Base-by-base conservation (phyloP, 352 stramenopile genomes). In the Pythium scleroteichum region DNA sequence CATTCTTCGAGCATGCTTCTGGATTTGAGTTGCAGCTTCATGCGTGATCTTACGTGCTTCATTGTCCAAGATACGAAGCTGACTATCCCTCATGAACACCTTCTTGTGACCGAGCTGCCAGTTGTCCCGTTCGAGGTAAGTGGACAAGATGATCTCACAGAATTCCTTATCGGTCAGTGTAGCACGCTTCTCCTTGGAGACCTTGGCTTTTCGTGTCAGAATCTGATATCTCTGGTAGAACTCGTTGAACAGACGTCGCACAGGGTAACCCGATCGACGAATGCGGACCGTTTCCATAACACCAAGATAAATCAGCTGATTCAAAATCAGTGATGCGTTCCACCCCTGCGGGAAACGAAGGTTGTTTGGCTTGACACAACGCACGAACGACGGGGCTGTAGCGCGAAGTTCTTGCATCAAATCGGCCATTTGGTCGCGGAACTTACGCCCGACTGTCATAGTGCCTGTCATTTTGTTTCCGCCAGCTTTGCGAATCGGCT, bases 361-460 rank as follows among this genome's bases (percentile, higher is more conserved):
- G 63, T 97, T 96, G 71, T 97, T 97, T 0, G 91, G 91, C 73
- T 97, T 97, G 19, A 97, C 88, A 52, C 90, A 97, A 6, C 91
- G 91, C 39, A 97, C 89, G 59, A 96, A 97, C 8, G 84, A 93
- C n/a, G 90, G 85, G 4, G 72, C 47, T 1, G 87, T 96, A 3
- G 80, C 83, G 52, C 88, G 89, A 0, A 96, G 66, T 60, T 96
- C 85, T 26, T 86, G 62, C 85, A 96, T 96, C 23, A 96, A 68
- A 23, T 94, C 86, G 3, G 79, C 72, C 87, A 96, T 95, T 58
- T 96, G 85, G 42, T 94, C 88, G 19, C 87, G 85, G 66, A 98
- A 98, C 61, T 94, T 94, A 49, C 92, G 87, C 2, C 85, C 87
- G 14, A 96, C 87, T 0, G 87, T 96, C 81, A 92, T 94, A 0